Percentiles rank a stretch among this genome's conserved stretches.
These are phyloP conservation scores for Blastomyces gilchristii DNA, from an alignment of 2,329 filamentous ascomycete genomes.

Conservation along the genomic window DNA sequence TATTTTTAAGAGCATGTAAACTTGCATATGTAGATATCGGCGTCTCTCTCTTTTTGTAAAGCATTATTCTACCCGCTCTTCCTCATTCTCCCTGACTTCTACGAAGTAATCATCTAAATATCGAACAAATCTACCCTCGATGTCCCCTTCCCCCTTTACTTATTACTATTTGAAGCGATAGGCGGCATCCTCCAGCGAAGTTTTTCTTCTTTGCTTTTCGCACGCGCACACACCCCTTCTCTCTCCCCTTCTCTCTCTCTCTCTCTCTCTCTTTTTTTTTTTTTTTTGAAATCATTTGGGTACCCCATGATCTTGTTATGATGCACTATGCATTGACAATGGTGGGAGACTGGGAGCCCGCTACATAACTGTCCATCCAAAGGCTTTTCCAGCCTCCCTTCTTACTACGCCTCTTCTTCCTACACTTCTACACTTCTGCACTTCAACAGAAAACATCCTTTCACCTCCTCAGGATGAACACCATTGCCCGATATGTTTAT, in stretches of 20 bases:
- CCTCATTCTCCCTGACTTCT: too few relatives aligned
- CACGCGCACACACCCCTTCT: not conserved
- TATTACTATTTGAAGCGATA: not conserved
- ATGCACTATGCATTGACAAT: not conserved
- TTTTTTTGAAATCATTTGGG: not conserved
- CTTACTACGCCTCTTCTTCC: too few relatives aligned
- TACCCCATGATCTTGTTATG: not conserved
- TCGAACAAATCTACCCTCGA: not conserved
- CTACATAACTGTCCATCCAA: not conserved
- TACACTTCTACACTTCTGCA: not conserved
- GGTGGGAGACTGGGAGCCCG: too few relatives aligned
- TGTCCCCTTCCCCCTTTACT: too few relatives aligned
- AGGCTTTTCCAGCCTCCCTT: not conserved
- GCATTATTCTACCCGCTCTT: not conserved
- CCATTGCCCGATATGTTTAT: not conserved
- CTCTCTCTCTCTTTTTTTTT: too few relatives aligned
- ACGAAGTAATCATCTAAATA: not conserved
- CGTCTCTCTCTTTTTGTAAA: not conserved
- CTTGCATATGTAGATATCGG: not conserved
- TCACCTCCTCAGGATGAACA: not conserved
- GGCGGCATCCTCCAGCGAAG: not conserved
- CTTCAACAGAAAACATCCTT: not conserved
- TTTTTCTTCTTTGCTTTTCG: not conserved
- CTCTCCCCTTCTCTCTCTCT: too few relatives aligned
- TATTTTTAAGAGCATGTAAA: not conserved